Conservation (phyloP, 805 yeast genomes). For the Yamadazyma paraphyllophila region DNA sequence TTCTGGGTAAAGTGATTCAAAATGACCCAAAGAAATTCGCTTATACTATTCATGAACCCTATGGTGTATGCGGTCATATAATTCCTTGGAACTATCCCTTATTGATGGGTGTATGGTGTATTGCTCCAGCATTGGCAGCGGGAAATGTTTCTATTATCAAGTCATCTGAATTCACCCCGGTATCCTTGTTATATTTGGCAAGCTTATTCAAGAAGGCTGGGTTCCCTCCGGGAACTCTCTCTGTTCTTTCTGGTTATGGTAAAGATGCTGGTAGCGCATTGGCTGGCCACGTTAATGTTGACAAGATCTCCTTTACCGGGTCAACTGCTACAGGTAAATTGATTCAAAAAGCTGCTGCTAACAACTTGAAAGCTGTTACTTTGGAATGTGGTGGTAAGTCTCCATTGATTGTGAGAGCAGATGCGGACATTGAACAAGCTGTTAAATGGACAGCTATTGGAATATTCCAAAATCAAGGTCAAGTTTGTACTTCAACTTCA, state of each 20-base stretch:
- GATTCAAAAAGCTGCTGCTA: conserved; percentile 60
- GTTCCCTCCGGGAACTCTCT: conserved; percentile 74
- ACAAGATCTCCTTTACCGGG: conserved; percentile 65
- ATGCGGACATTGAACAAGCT: conserved; percentile 64
- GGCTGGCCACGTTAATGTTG: conserved; percentile 56
- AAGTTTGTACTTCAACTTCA: conserved; percentile 67
- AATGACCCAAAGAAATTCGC: conserved; percentile 52
- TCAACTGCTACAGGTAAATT: conserved; percentile 66
- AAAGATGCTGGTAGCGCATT: conserved; percentile 65
- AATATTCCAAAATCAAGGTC: conserved; percentile 63
- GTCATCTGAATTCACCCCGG: conserved; percentile 74
- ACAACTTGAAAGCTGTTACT: conserved; percentile 61
- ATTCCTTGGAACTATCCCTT: conserved; percentile 49
- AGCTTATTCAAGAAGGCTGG: conserved; percentile 61
- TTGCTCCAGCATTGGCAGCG: conserved; percentile 79
- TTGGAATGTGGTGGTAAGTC: conserved; percentile 76
- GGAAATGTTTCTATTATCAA: conserved; percentile 74
- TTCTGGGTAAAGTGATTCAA: conserved; percentile 46
- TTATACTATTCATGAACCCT: conserved; percentile 62
- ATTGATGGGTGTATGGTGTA: conserved; percentile 75
- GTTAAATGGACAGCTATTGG: conserved; percentile 69
- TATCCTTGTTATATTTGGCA: conserved; percentile 63
- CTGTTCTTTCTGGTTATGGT: conserved; percentile 71
- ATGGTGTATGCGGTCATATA: conserved; percentile 46
- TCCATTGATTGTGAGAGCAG: conserved; percentile 59